Percentiles rank a stretch among this genome's conserved stretches.
Conservation (phyloP, 768 basidiomycete genomes). For the Asterophora lycoperdoides region DNA sequence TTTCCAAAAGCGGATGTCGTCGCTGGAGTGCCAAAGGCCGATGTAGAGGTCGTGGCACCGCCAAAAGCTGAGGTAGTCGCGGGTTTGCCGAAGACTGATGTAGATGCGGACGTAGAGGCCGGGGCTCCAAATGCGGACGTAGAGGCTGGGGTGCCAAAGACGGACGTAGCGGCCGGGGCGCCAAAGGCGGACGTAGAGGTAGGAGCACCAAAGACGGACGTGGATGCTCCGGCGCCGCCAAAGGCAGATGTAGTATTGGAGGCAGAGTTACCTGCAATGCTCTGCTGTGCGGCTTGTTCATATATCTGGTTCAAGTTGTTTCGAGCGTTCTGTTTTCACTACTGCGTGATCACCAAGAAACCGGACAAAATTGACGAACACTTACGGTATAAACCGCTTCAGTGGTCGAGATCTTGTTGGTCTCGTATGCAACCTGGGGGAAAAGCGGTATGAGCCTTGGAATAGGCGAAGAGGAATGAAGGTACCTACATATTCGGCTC, state of each 20-base stretch:
- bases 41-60: conserved; percentile 4
- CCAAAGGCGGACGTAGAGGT: conserved; percentile 24
- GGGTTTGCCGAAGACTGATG: conserved; percentile 22
- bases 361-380: background rate
- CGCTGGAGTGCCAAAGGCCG: conserved; percentile 26
- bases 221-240: conserved; percentile 11
- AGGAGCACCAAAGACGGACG: too few relatives aligned
- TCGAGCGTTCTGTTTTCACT: conserved; percentile 37
- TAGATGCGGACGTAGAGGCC: conserved; percentile 16
- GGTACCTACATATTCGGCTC: conserved; percentile 65
- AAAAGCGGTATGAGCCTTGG: background rate
- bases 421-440: conserved; percentile 53
- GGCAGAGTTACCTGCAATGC: conserved; percentile 18
- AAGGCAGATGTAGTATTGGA: conserved; percentile 18
- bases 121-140: too few relatives aligned
- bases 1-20: conserved; percentile 21
- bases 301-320: conserved; percentile 46
- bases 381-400: conserved; percentile 41
- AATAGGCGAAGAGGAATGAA: background rate
- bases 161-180: conserved; percentile 3
- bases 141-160: conserved; percentile 10
- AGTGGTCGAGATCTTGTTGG: conserved; percentile 48
- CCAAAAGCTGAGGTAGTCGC: conserved; percentile 1
- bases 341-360: background rate
- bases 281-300: conserved; percentile 48